Base-by-base conservation (phyloP, 177 flowering plant genomes). In the Vitis hybrid region DNA sequence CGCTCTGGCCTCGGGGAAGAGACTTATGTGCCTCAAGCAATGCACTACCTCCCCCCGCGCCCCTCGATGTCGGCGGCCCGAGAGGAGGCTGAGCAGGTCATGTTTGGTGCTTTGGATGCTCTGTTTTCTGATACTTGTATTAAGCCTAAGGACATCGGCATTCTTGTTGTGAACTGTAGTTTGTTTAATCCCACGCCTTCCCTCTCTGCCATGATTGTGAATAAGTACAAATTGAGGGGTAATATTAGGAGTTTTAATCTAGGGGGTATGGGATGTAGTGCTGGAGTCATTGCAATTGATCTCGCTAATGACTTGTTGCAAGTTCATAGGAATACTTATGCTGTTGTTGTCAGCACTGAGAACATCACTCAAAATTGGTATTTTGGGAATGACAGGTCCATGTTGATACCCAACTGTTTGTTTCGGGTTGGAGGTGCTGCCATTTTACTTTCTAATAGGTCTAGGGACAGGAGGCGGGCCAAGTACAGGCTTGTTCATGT, bases 231-330 rank as follows among this genome's bases (percentile, higher is more conserved):
- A 68, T 70, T 90, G 67, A 79, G 92, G 68, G 95, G 93, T 3
- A 88, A 88, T 64, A 82, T 88, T 18, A 78, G 76, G 75, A 88
- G 90, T 52, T 88, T 80, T 56, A 90, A 90, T 75, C 70, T 90
- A 56, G 92, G 91, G 0, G 94, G 94, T 27, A 90, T 90, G 94
- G 92, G 94, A 0, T 90, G 94, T 66, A 86, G 89, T 67, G 91
- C 91, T 14, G 91, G 94, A 6, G 89, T 90, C 1, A 86, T 90
- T 18, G 82, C 90, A 5, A 64, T 88, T n/a, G 92, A 88, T 76
- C 78, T 88, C 1, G 95, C 92, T 1, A 81, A 74, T 66, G 90
- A 90, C 72, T 54, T 90, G 77, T 72, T 90, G 59, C 95, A 85
- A 67, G 83, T 89, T 52, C 91, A 88, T 72, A 40, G 92, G 55